Conservation (phyloP, 2,329 filamentous ascomycete species). For the Diaporthe australafricana region DNA sequence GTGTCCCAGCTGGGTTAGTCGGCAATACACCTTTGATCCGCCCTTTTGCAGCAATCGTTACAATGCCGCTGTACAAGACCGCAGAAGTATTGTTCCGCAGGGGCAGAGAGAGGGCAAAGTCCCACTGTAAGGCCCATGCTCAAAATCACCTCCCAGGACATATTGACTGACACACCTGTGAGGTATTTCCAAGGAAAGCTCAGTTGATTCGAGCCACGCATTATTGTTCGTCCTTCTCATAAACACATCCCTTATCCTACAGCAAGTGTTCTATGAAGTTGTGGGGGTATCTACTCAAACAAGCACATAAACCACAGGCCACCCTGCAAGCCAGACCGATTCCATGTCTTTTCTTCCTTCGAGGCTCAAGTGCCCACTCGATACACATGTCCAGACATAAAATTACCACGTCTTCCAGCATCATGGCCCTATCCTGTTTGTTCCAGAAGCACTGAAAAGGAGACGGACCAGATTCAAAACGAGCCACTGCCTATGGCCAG, state of each 20-base stretch:
- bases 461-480: slow-evolving; percentile 1
- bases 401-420: background rate
- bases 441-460: background rate
- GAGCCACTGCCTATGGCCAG: background rate
- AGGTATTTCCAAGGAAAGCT: background rate
- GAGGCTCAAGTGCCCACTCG: background rate
- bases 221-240: background rate
- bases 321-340: background rate
- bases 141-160: background rate
- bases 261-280: background rate
- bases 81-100: too few relatives aligned
- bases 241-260: background rate
- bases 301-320: background rate
- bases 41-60: too few relatives aligned
- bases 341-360: background rate
- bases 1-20: too few relatives aligned
- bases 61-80: too few relatives aligned
- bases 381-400: background rate
- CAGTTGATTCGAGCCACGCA: background rate
- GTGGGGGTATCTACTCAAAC: slow-evolving; percentile 29
- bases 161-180: background rate
- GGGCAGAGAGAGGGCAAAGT: too few relatives aligned
- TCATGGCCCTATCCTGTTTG: background rate
- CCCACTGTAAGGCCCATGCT: too few relatives aligned
- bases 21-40: too few relatives aligned